phyloP scores from a whole-genome alignment of 108 stramenopile genomes.

The Stephanodiscus triporus region DNA sequence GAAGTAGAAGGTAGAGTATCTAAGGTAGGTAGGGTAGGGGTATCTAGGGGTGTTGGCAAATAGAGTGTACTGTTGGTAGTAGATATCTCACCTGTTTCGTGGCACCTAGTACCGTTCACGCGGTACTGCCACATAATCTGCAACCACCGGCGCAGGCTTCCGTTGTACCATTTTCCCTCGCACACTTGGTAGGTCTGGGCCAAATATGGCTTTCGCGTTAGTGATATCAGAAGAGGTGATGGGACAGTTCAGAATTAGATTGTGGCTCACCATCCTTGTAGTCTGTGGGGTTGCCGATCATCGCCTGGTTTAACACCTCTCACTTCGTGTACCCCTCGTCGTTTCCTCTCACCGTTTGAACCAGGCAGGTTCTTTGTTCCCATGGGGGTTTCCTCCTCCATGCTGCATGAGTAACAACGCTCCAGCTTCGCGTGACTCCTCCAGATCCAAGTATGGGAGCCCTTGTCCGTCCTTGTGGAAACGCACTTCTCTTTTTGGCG shows the following conservation, averaged over 20 bases:
- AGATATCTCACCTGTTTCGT: no score
- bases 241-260: conserved; percentile 20
- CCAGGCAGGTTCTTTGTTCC: no score
- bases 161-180: no score
- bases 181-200: conserved; percentile 16
- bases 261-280: neutral
- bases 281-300: neutral
- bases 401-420: conserved; percentile 13
- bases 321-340: no score
- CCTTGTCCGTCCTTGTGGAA: conserved; percentile 10
- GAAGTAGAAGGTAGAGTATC: no score
- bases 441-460: neutral
- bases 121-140: conserved; percentile 25
- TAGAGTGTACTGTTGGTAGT: no score
- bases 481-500: neutral
- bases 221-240: conserved; percentile 7
- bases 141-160: conserved; percentile 25
- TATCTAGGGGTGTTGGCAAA: no score
- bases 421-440: neutral
- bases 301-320: no score
- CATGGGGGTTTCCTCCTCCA: no score
- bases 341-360: no score
- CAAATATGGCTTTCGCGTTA: conserved; percentile 31
- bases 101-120: no score
- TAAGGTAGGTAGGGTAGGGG: no score